Conservation (phyloP, 2,329 filamentous ascomycete genomes). For the Ophiostoma himal-ulmi region DNA sequence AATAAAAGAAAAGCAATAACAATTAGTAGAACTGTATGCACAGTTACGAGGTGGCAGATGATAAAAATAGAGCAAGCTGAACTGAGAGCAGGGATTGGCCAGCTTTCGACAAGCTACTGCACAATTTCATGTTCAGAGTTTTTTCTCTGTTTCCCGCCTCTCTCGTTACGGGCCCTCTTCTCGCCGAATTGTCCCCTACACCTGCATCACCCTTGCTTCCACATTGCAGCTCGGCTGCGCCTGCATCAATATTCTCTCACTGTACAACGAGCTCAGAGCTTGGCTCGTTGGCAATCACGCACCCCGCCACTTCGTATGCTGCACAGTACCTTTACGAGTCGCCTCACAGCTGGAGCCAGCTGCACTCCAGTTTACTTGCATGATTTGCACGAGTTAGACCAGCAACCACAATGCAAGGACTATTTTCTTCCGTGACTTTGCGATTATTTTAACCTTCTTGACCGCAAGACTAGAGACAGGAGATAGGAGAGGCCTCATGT, state of each 20-base stretch:
- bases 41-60: neutral
- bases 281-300: neutral
- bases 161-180: neutral
- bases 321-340: slow-evolving; percentile 6
- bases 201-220: slow-evolving; percentile 1
- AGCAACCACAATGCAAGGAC: neutral
- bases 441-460: neutral
- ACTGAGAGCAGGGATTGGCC: neutral
- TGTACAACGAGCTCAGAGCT: neutral
- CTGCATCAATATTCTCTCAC: neutral
- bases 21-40: neutral
- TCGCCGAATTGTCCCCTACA: neutral
- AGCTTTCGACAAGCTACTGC: neutral
- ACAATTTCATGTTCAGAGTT: neutral
- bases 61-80: neutral
- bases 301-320: slow-evolving; percentile 11
- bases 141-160: neutral
- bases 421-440: neutral
- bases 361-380: neutral
- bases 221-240: neutral
- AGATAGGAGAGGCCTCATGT: slow-evolving; percentile 2
- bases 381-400: neutral
- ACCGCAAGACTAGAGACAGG: slow-evolving; percentile 1
- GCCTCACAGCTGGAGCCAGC: neutral
- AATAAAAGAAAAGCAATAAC: too few species aligned